These are phyloP conservation scores for Xerocomellus chrysenteron DNA, from an alignment of 768 basidiomycete species.

Conservation along the genomic window DNA sequence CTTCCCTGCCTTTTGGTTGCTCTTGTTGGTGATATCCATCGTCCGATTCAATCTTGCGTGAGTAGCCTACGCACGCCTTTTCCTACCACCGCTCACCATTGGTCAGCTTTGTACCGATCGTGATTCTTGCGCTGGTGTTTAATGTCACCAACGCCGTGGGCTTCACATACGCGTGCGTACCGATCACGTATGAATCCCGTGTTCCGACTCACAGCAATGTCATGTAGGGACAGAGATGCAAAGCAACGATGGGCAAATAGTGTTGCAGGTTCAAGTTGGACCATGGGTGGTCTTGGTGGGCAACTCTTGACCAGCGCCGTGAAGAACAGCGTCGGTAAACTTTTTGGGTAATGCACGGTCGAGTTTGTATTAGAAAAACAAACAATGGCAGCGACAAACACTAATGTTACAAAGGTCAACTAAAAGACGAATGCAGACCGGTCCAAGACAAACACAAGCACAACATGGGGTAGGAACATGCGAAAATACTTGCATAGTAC, in stretches of 20 bases:
- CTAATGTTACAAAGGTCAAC: slow-evolving; percentile 33
- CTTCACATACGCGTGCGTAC: slow-evolving; percentile 87
- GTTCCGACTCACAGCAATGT: slow-evolving; percentile 10
- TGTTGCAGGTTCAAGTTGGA: slow-evolving; percentile 68
- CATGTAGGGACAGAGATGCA: slow-evolving; percentile 79
- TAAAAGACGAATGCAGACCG: background rate
- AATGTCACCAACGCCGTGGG: slow-evolving; percentile 95
- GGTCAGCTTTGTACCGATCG: slow-evolving; percentile 88
- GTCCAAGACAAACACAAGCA: slow-evolving; percentile 29
- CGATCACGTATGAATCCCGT: slow-evolving; percentile 2
- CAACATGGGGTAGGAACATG: slow-evolving; percentile 24
- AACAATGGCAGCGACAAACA: slow-evolving; percentile 2
- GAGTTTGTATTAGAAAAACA: slow-evolving; percentile 6
- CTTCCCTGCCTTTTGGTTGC: slow-evolving; percentile 87
- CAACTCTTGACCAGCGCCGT: slow-evolving; percentile 81
- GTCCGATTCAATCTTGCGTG: slow-evolving; percentile 87
- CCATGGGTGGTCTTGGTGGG: slow-evolving; percentile 79
- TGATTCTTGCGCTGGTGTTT: slow-evolving; percentile 91
- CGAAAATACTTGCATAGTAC: slow-evolving; percentile 20
- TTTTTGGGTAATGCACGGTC: slow-evolving; percentile 52
- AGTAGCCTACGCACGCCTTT: slow-evolving; percentile 32
- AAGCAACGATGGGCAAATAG: slow-evolving; percentile 88
- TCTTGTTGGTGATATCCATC: slow-evolving; percentile 84
- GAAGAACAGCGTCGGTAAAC: slow-evolving; percentile 73
- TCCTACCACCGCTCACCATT: slow-evolving; percentile 9